Base-by-base conservation (phyloP, 495 filamentous ascomycete genomes). In the Aspergillus baeticus region DNA sequence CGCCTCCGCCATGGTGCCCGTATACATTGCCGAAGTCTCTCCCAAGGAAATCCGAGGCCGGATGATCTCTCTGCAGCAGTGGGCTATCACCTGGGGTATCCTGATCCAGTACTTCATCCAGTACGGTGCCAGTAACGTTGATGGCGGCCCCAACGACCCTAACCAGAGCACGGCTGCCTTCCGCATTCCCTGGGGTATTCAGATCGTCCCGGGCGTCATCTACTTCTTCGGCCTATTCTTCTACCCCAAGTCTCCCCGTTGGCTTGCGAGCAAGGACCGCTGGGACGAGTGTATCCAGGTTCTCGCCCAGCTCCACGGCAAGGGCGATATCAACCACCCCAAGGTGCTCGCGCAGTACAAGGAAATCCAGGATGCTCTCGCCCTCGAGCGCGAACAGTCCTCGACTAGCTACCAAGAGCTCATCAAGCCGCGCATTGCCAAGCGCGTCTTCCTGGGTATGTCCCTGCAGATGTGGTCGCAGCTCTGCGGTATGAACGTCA, bases 401-500 rank as follows among this genome's bases (percentile, higher is more conserved):
- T 69, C 72, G 47, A 79, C 75, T 37, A 81, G 77, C 21, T 87
- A 82, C 71, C 68, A 70, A 14, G 81, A 83, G 14, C 77, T 91
- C 1, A 66, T 79, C 11, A 77, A 82, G 58, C 85, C 83, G 10
- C 73, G 82, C 15, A 90, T 90, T 57, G 61, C 86, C 18, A 85
- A 84, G 74, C 82, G 89, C 22, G 83, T 89, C n/a, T 52, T 84
- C 35, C 76, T 90, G 11, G 88, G 86, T 10, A 84, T 91, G 76
- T 84, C 78, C 35, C 82, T 88, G 15, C 89, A 92, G 67, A 84
- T 89, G 77, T 91, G 88, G 89, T 84, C 78, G 8, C 83, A 92
- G 67, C 76, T 91, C 0, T 83, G 80, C 21, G 88, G 88, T 7
- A 89, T 89, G 78, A 92, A 92, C 63, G 81, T 89, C 46, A 90